Evolutionary conservation across 352 stramenopile genomes (phyloP), one percentile per base, ranked within the genome.

Genomic region (Lagenidium giganteum): DNA sequence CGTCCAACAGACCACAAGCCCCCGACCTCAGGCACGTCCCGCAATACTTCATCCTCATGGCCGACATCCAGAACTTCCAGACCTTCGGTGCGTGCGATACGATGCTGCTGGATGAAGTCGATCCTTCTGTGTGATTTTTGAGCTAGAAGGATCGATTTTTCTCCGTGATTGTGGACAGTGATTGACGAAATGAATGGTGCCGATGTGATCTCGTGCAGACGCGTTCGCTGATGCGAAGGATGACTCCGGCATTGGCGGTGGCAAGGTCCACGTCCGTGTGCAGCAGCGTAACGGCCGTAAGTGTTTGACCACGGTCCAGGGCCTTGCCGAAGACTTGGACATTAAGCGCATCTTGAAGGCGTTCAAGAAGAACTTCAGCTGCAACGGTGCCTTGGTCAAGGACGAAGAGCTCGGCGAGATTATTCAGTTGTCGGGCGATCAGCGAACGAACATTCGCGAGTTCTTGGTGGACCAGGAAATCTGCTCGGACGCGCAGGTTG

Each of bases 331-430:
- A 48, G 96, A 99, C 75, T 78, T 99, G 49, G 96, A 99, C 64
- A 77, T 99, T 40, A 99, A 99, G 81, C 83, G 95, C 42, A 99
- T 99, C 73, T 94, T 98, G 54, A 99, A 99, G 75, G 96, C 96
- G 36, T 98, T 99, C 66, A 99, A 99, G 87, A 99, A 99, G 82
- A 99, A 98, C 73, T 99, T 99, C 65, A 98, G 87, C 64, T 99
- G 97, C 79, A 99, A 99, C 78, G 97, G 97, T 44, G 95, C 95
- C 43, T 95, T 99, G 28, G 94, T 98, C 40, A 98, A 98, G 59
- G 96, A 99, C 68, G 85, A 98, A 42, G 96, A 99, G 56, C 70
- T 95, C 24, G 88, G 94, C 41, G 96, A 99, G 65, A 97, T 99
- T 59, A 98, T 99, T 68, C 97, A 99, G 71, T 81, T 99, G 26